Evolutionary conservation across 164 flowering plant species (phyloP).

Genomic region (Kalanchoe fedtschenkoi): DNA sequence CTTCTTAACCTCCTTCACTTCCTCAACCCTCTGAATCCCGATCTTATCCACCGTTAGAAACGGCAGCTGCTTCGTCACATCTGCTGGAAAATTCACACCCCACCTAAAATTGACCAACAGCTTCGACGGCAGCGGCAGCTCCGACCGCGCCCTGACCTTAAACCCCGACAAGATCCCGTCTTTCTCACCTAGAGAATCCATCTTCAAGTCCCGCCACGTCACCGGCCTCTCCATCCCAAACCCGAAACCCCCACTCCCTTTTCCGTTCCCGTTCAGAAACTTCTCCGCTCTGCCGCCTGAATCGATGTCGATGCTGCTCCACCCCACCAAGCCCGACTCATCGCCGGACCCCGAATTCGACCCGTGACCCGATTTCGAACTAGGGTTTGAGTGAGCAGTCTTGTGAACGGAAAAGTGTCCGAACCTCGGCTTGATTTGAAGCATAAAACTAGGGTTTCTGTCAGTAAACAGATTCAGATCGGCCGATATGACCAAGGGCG

Average conservation of each 20-base stretch:
- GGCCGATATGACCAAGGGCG: conserved; percentile 59
- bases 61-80: conserved; percentile 30
- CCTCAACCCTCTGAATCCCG: conserved; percentile 51
- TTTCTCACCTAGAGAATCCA: conserved; percentile 11
- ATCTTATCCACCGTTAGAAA: conserved; percentile 63
- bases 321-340: conserved; percentile 10
- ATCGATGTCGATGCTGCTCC: conserved; percentile 27
- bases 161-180: conserved; percentile 39
- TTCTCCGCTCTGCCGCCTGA: conserved; percentile 8
- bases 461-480: conserved; percentile 28
- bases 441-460: conserved; percentile 22
- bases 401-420: conserved; percentile 48
- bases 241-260: conserved; percentile 17
- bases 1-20: conserved; percentile 18
- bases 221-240: conserved; percentile 17
- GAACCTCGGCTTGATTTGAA: conserved; percentile 29
- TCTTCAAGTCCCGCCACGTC: conserved; percentile 17
- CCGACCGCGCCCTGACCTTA: conserved; percentile 39
- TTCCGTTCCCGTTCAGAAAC: not conserved
- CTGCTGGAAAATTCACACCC: conserved; percentile 49
- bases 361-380: conserved; percentile 8
- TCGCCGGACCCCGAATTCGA: not conserved
- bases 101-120: conserved; percentile 41
- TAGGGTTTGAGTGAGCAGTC: conserved; percentile 21
- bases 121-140: conserved; percentile 40